Base-by-base conservation (phyloP, 805 yeast species). In the Candida quercuum region DNA sequence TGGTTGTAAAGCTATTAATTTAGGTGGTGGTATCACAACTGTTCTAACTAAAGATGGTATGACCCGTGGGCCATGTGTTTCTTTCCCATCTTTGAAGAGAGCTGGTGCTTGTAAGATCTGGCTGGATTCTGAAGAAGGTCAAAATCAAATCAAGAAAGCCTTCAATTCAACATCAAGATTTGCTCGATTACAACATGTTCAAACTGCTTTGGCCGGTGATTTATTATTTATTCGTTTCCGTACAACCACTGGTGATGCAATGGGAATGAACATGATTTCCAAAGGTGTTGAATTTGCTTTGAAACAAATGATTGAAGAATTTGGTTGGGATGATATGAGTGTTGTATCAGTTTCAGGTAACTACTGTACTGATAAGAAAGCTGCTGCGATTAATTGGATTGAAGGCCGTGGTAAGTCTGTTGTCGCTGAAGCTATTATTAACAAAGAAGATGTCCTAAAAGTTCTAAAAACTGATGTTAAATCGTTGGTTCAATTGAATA, bases 221-320 rank as follows among this genome's bases (percentile, higher is more conserved):
- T 70, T 84, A 50, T 70, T 93, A 52, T 93, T 76, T 55, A 82
- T 93, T 51, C 79, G 99, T 56, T 93, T 93, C 71, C 79, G 89
- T 60, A 94, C 99, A n/a, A 88, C 96, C 28, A 93, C 99, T 15
- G 99, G 99, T 63, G 99, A 93, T 69, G 99, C 99, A 15, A 93
- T 93, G 99, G 99, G 99, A 47, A 93, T 93, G 99, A 93, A 93
- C 61, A 93, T 93, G 99, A 93, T 93, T 44, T 91, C 98, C 21
- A 93, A 93, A 66, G 99, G 99, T 62, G 96, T 88, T 32, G 99
- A 93, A 59, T 72, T 69, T 59, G 77, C 96, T 1, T 74, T 93
- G 55, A 79, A 80, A 44, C 78, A 74, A 59, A 87, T 93, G 96
- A 77, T 74, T 30, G 85, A 82, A 52, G 89, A 82, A 52, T 81